Evolutionary conservation across 2,329 filamentous ascomycete species (phyloP), one percentile per base, ranked within the genome.

Genomic region (Rutstroemia sp.): DNA sequence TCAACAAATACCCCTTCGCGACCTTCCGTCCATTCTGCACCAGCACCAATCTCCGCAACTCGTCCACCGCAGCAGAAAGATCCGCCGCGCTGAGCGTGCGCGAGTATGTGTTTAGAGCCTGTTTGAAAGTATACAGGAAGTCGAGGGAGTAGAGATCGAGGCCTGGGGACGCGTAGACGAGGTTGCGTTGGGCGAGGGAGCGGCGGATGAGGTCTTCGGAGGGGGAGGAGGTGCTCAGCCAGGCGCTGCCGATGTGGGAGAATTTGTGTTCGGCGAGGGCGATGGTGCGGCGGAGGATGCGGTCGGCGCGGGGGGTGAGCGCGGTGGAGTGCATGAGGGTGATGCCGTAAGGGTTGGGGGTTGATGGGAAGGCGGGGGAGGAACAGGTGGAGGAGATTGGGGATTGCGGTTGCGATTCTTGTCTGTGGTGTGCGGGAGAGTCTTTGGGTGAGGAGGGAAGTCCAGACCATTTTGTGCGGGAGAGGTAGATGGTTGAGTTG

Each of bases 101-200:
- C 4, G 78, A 75, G 67, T 85, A 85, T 60, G 76, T 76, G 17
- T 78, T 75, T 10, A 87, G 73, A 1, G 81, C 80, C 48, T 75
- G 74, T 67, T 85, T 85, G 71, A 87, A 81, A 44, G 79, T 82
- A 70, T 85, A 87, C 47, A 85, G 69, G 50, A 81, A 76, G 68
- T 87, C 83, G 10, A 86, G 74, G 0, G 81, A 76, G 14, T 85
- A 67, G 7, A 87, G 71, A 0, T 77, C 83, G 10, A 87, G 73
- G 17, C 81, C 81, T 25, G 80, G 78, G 2, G 79, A 76, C 2
- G 77, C 76, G 73, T 84, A 86, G 53, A 87, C 73, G 23, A 81
- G 69, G 57, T 84, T 79, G 65, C 84, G 82, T 63, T 87, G 84
- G 42, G 71, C 65, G 25, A 83, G 72, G 27, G 81, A 85, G 56